These are phyloP conservation scores for Rhodocollybia butyracea DNA, from an alignment of 768 basidiomycete species.

Conservation along the genomic window DNA sequence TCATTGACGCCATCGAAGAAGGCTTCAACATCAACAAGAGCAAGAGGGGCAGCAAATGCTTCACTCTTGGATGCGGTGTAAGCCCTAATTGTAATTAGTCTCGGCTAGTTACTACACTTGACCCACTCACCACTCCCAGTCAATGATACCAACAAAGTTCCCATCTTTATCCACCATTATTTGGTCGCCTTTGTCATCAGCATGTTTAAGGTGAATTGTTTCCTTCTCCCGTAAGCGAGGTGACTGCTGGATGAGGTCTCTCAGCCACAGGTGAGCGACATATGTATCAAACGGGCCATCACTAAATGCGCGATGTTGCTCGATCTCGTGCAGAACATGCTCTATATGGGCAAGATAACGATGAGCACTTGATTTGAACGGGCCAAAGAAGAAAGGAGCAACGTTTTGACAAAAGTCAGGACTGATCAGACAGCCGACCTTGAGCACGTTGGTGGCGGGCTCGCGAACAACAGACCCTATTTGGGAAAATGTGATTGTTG, in stretches of 20 bases:
- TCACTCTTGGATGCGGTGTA: background rate
- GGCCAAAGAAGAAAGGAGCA: background rate
- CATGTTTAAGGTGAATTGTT: conserved; percentile 15
- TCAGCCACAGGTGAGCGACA: background rate
- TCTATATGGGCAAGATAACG: background rate
- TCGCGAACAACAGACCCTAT: background rate
- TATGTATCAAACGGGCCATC: background rate
- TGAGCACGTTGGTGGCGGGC: background rate
- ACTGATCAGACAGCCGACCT: background rate
- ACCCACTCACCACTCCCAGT: conserved; percentile 21
- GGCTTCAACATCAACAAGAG: background rate
- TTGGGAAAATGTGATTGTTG: background rate
- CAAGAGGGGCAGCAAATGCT: background rate
- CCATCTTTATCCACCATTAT: conserved; percentile 17
- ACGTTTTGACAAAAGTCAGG: background rate
- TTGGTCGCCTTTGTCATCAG: conserved; percentile 21
- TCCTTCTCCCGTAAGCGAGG: background rate
- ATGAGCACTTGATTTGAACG: background rate
- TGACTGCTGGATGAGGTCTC: background rate
- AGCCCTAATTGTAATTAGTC: background rate
- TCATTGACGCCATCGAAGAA: background rate
- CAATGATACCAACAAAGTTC: conserved; percentile 17
- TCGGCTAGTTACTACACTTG: background rate
- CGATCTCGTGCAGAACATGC: background rate
- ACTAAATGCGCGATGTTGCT: background rate